phyloP scores from a whole-genome alignment of 169 alveolate genomes.

The Plasmodium relictum region DNA sequence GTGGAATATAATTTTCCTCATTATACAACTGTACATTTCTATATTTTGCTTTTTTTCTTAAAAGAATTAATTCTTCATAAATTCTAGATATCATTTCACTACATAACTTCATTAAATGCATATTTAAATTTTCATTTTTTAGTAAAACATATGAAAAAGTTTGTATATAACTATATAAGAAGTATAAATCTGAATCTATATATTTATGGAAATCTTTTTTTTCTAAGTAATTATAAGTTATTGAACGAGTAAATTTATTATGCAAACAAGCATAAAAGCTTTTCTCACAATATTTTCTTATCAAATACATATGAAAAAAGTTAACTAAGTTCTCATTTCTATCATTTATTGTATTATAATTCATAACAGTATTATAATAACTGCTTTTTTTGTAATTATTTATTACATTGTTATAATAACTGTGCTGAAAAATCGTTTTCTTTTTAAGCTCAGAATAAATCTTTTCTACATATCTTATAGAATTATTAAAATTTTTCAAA shows the following conservation, averaged over 20 bases:
- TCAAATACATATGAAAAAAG: slow-evolving; percentile 44
- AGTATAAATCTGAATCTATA: slow-evolving; percentile 7
- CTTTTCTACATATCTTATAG: slow-evolving; percentile 19
- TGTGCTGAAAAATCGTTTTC: slow-evolving; percentile 26
- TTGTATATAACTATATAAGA: slow-evolving; percentile 16
- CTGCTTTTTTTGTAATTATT: slow-evolving; percentile 24
- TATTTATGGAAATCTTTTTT: not conserved
- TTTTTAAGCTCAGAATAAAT: not conserved
- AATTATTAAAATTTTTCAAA: not conserved
- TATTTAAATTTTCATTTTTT: slow-evolving; percentile 19
- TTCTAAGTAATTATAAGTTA: slow-evolving; percentile 16
- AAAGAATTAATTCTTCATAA: slow-evolving; percentile 2
- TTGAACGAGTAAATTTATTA: slow-evolving; percentile 13
- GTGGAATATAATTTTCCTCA: not conserved
- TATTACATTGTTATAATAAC: slow-evolving; percentile 32
- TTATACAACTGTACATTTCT: not conserved
- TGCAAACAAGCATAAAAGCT: slow-evolving; percentile 22
- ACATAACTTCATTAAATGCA: not conserved
- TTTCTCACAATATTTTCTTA: slow-evolving; percentile 49
- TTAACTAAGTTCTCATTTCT: slow-evolving; percentile 8
- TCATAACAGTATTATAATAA: slow-evolving; percentile 12
- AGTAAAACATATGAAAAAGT: slow-evolving; percentile 2
- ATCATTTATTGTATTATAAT: not conserved
- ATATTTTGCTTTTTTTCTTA: not conserved
- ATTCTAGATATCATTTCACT: slow-evolving; percentile 2